Base-by-base conservation (phyloP, 495 filamentous ascomycete genomes). In the Coniosporium apollinis region DNA sequence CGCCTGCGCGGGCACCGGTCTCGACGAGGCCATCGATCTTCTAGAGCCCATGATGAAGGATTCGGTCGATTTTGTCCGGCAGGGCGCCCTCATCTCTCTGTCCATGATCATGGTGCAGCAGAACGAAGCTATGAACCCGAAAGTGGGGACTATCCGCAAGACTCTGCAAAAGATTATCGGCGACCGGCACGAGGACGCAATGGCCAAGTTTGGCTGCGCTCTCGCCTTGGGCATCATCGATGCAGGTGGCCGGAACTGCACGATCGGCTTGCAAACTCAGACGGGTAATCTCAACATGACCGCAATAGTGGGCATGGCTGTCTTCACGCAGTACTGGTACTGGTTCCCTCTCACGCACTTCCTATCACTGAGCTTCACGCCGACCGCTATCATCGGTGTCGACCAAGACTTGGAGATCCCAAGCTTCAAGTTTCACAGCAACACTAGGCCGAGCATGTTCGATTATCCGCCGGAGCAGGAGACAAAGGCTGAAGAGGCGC, bases 261-360 rank as follows among this genome's bases (percentile, higher is more conserved):
- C 91, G 10, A 94, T 99, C 42, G 85, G 86, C 30, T 66, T 99
- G 3, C 89, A 96, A 53, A 99, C 91, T 1, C 87, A 91, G 61
- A 94, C 89, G 0, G 91, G 91, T 37, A 99, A 94, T 47, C 68
- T 99, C 41, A 94, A 96, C 62, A 89, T 96, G 82, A 71, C 83
- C 13, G 91, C 82, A 38, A 89, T 96, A 39, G 86, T 99, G 15
- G 91, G 91, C 42, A 93, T 93, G 72, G 85, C 84, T 26, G 79
- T 99, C 19, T 99, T 99, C 62, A 89, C 83, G 5, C 91, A 99
- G 56, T 99, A 99, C 62, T 99, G 91, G 91, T 99, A 99, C 61
- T 99, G 91, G 91, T 99, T 99, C 73, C 91, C 91, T 31, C 74
- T 94, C 46, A 93, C 89, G 17, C 91, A 96, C 57, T 99, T 99